Evolutionary conservation across 164 flowering plant genomes (phyloP), one percentile per base, ranked within the genome.

Genomic region (Stephania yunnanensis): DNA sequence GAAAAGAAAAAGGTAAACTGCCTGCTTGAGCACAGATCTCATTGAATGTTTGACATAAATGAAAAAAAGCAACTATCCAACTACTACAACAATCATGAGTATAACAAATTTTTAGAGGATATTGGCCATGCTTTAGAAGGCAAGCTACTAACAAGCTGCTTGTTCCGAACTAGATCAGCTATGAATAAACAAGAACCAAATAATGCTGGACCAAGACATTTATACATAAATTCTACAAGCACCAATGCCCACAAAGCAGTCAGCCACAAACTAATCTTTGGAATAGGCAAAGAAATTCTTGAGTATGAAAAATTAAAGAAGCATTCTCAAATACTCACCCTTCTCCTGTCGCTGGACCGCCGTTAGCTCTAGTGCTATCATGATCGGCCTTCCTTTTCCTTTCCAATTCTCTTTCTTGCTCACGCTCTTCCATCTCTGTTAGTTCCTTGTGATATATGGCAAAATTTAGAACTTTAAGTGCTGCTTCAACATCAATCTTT

Each of bases 391-490:
- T 81, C 46, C 81, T 83, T 69, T 89, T 88, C 74, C 86, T 89
- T 76, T 83, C 92, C 70, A 76, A 46, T 76, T 83, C 88, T 80
- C 93, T 83, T 81, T 82, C 91, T 74, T 93, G 87, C 76, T 94
- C 97, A 48, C 99, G 92, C 46, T 91, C 97, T 72, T 96, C 98
- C 98, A 96, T 96, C 48, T 96, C 98, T 46, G 87, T 89, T 82
- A 96, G 79, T 78, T 96, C 99, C 82, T 87, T 90, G 72, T 96
- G 99, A 82, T 96, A 94, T 74, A 96, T 94, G 53, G 99, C 99
- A 87, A 96, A 96, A 78, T 96, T 91, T 46, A 96, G 82, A 83
- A 92, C 89, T 85, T 91, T 88, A 64, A 96, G 87, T 71, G 99
- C 99, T 82, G 98, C 97, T 75, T 92, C 99, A 74, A 89, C 99